These are phyloP conservation scores for Sporormia fimetaria DNA, from an alignment of 495 filamentous ascomycete species.

Conservation along the genomic window DNA sequence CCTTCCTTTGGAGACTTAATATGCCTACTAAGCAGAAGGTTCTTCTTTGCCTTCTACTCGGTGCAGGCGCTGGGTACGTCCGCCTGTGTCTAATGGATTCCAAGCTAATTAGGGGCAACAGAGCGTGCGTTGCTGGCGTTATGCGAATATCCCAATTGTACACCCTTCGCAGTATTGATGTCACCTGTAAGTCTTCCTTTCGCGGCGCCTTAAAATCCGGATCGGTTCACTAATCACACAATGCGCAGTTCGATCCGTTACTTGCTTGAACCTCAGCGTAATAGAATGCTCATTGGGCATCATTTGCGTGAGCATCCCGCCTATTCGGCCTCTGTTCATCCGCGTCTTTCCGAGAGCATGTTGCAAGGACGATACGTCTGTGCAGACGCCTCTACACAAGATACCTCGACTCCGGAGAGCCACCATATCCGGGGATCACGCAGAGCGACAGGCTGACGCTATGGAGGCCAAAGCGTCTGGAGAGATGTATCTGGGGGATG, in stretches of 20 bases:
- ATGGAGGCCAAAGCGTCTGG: no score
- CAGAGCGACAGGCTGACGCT: no score
- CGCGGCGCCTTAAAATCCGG: neutral
- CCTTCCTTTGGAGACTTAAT: constrained; percentile 18
- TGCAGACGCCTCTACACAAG: neutral
- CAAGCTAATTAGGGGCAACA: constrained; percentile 3
- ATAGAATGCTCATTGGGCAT: constrained; percentile 22
- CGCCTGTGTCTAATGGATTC: neutral
- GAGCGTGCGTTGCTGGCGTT: constrained; percentile 16
- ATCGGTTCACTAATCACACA: neutral
- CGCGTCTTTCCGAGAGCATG: constrained; percentile 10
- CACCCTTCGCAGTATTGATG: constrained; percentile 9
- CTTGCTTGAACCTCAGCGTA: constrained; percentile 14
- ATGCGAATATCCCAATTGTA: constrained; percentile 14
- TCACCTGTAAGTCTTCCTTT: constrained; percentile 12
- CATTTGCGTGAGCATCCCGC: constrained; percentile 20
- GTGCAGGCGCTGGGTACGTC: constrained; percentile 15
- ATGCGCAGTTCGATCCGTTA: constrained; percentile 7
- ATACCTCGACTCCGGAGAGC: neutral
- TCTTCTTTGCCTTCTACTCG: constrained; percentile 20
- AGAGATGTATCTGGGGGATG: no score
- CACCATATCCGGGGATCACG: no score
- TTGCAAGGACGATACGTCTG: constrained; percentile 2
- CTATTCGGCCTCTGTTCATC: constrained; percentile 12
- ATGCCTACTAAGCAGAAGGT: constrained; percentile 18